A percentile compares a stretch with the other conserved stretches of the same genome.
Conservation (phyloP, 192 early-diverging fungal species). For the Linnemannia exigua region DNA sequence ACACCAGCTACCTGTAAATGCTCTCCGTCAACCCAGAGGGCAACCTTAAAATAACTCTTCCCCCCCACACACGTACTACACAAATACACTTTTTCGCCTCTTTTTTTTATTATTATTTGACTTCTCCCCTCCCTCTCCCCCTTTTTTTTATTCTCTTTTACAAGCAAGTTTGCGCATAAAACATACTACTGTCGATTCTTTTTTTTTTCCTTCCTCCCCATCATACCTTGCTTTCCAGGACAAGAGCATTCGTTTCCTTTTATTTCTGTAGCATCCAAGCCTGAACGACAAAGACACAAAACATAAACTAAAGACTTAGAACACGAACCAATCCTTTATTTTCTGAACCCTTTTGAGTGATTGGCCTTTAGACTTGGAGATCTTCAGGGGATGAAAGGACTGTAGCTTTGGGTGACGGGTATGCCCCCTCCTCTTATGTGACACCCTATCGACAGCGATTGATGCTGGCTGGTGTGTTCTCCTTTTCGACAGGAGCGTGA, state of each 20-base stretch:
- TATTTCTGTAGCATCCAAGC: too few species aligned
- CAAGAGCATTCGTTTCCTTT: too few species aligned
- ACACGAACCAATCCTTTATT: neutral
- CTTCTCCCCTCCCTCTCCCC: conserved; percentile 13
- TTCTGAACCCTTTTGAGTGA: neutral
- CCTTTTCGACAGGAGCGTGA: too few species aligned
- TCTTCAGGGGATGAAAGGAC: too few species aligned
- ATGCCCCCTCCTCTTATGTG: too few species aligned
- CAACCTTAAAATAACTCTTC: too few species aligned
- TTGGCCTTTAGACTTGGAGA: too few species aligned
- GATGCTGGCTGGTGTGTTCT: too few species aligned
- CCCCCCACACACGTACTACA: neutral
- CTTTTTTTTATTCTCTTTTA: neutral
- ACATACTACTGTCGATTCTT: neutral
- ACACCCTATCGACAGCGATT: too few species aligned
- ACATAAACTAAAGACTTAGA: conserved; percentile 5
- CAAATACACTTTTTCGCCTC: conserved; percentile 9
- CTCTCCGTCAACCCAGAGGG: neutral
- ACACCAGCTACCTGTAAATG: conserved; percentile 57
- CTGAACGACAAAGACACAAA: neutral
- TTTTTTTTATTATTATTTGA: conserved; percentile 5
- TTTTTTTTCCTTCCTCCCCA: neutral
- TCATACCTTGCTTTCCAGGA: conserved; percentile 6
- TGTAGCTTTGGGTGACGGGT: too few species aligned
- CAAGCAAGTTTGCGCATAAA: neutral